Conservation (phyloP, 1,284 basidiomycete species). For the Fistulina hepatica region DNA sequence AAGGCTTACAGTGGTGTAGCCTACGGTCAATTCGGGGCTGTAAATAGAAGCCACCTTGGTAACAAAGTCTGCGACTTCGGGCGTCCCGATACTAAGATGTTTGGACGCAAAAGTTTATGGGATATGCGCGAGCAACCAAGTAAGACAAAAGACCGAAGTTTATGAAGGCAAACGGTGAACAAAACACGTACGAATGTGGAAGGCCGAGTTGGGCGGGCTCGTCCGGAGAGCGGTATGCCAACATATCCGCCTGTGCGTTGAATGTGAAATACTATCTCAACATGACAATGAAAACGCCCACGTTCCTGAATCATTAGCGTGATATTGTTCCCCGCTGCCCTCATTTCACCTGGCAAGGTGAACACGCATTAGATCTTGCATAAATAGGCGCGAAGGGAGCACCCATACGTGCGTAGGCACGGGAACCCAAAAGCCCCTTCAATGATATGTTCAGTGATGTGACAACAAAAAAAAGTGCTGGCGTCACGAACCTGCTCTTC, state of each 20-base stretch:
- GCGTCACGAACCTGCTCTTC: no score
- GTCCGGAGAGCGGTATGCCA: conserved; percentile 61
- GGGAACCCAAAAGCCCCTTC: conserved; percentile 56
- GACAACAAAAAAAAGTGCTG: no score
- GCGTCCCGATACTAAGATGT: conserved; percentile 56
- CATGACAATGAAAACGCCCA: no score
- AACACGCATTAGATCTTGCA: conserved; percentile 2
- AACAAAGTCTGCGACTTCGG: conserved; percentile 65
- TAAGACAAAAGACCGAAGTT: no score
- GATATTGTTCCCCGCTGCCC: conserved; percentile 48
- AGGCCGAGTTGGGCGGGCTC: conserved; percentile 77
- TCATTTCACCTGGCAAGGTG: conserved; percentile 38
- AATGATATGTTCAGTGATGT: no score
- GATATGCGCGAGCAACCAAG: no score
- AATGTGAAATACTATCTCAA: no score
- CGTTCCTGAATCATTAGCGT: conserved; percentile 65
- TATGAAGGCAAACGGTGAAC: conserved; percentile 3
- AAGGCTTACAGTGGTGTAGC: conserved; percentile 47
- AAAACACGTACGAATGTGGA: conserved; percentile 41
- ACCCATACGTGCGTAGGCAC: conserved; percentile 55
- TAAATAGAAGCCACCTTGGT: conserved; percentile 65
- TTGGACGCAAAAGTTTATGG: no score
- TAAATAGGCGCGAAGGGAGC: background rate
- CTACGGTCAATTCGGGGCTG: conserved; percentile 72
- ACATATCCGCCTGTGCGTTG: conserved; percentile 91